Evolutionary conservation across 2,329 filamentous ascomycete species (phyloP), one percentile per base, ranked within the genome.

Genomic region (Paradendryphiella salina): DNA sequence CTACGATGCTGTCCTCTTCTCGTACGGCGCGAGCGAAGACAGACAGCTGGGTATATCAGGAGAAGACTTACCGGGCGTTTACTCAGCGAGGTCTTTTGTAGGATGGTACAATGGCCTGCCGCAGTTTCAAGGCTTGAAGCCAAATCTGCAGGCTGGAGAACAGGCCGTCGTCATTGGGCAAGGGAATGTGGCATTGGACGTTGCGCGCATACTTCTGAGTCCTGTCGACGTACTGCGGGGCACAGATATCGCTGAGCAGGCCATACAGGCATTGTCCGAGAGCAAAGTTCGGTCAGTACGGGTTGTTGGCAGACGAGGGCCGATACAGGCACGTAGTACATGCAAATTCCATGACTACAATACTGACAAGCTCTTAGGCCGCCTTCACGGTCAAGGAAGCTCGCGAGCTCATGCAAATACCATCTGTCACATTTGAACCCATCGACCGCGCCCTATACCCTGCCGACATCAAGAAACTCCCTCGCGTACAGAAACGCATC

Each of bases 71-170:
- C 78, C 80, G 20, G 90, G 89, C 2, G 85, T 97, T 14, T 87
- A 91, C 69, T 96, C 92, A 6, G 94, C 94, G 2, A 84, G 94
- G 21, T 87, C 91, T 32, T 96, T 97, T 70, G 94, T 99, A 1
- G 94, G 92, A 14, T 99, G 94, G 94, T 99, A 99, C 74, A 99
- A 99, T 72, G 94, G 94, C 2, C 80, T 96, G 2, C 94, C 94
- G 0, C 89, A 95, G 62, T 89, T 89, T 67, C 82, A 87, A 15
- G 73, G 82, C 61, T 76, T 96, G 6, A 77, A 82, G n/a, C 89
- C 91, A 0, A 83, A 90, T 66, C 80, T 97, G 20, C 82, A 84
- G 0, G 78, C 80, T 8, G 88, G 88, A 0, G 90, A 96, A 42
- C 86, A 92, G 54, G 94, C 90, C 1, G 84, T 96, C 26, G 81